phyloP scores from a whole-genome alignment of 1,284 basidiomycete genomes.

The Porogramme epimiltina region DNA sequence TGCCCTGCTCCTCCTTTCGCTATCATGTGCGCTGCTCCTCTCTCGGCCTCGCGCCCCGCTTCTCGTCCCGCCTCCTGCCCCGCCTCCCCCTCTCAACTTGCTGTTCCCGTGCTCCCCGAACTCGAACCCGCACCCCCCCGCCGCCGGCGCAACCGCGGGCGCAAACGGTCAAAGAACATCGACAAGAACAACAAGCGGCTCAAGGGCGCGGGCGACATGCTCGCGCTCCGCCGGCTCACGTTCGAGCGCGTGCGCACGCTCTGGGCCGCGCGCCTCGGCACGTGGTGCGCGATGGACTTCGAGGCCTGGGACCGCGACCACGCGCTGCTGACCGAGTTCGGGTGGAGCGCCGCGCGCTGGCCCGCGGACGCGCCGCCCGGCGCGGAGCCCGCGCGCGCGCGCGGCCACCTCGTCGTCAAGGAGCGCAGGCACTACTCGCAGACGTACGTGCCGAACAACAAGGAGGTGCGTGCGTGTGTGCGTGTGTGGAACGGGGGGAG shows the following conservation, averaged over 20 bases:
- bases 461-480: constrained; percentile 46
- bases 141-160: too few relatives aligned
- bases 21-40: not conserved
- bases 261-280: constrained; percentile 61
- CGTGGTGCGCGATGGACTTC: constrained; percentile 78
- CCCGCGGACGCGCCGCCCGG: constrained; percentile 43
- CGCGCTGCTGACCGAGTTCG: constrained; percentile 71
- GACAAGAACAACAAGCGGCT: constrained; percentile 78
- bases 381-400: constrained; percentile 36
- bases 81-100: not conserved
- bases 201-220: constrained; percentile 54
- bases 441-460: constrained; percentile 61
- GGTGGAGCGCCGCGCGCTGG: constrained; percentile 67
- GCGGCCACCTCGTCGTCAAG: constrained; percentile 67
- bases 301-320: constrained; percentile 81
- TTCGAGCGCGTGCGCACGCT: constrained; percentile 71
- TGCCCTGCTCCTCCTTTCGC: not conserved
- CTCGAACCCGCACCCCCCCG: too few relatives aligned
- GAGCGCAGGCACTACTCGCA: constrained; percentile 62
- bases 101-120: too few relatives aligned
- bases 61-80: not conserved
- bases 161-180: constrained; percentile 63
- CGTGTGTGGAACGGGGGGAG: not conserved
- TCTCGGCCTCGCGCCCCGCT: not conserved
- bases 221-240: constrained; percentile 54